phyloP scores from a whole-genome alignment of 345 rosid species.

The Kernera saxatilis region DNA sequence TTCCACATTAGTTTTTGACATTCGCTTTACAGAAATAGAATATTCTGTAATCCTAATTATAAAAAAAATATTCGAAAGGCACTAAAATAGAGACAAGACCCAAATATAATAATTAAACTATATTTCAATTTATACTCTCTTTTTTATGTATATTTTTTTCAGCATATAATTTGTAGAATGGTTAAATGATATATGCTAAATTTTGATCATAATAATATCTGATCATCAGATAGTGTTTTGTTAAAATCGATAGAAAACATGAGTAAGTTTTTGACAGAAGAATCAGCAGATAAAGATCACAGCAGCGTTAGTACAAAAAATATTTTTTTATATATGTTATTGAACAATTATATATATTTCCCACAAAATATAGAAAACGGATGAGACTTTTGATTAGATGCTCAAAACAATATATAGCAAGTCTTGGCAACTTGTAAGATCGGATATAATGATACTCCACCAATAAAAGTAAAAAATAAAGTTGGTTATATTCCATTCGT shows the following conservation, averaged over 20 bases:
- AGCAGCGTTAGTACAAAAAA: background rate
- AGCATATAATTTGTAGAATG: background rate
- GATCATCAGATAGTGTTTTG: background rate
- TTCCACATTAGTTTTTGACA: background rate
- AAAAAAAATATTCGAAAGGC: background rate
- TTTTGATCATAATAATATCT: background rate
- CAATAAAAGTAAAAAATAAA: background rate
- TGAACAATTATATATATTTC: too few species aligned
- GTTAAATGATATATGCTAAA: background rate
- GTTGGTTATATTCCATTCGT: conserved; percentile 15
- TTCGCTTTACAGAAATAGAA: background rate
- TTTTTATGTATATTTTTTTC: background rate
- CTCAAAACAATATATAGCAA: background rate
- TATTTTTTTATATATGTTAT: too few species aligned
- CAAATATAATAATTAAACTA: background rate
- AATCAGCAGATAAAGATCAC: background rate
- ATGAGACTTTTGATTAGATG: conserved; percentile 5
- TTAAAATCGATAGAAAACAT: background rate
- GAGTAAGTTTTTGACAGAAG: background rate
- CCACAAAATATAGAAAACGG: background rate
- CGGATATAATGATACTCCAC: conserved; percentile 9
- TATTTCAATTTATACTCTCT: background rate
- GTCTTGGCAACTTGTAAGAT: background rate
- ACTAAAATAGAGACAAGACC: background rate
- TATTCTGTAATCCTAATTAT: background rate